Conservation (phyloP, 1,139 yeast genomes). For the Blastobotrys capitulatus region DNA sequence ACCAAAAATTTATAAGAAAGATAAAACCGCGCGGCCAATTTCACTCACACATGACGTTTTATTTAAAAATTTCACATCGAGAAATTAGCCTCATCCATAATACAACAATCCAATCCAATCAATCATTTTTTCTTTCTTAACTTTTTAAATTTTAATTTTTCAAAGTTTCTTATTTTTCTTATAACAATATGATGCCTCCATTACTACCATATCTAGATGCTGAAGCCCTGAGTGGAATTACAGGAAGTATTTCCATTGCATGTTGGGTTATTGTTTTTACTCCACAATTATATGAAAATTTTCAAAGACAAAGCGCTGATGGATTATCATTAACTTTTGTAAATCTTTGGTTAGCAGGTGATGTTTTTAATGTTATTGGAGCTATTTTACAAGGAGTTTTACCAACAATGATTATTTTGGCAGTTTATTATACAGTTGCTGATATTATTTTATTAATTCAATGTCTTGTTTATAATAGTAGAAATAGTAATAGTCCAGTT, state of each 20-base stretch:
- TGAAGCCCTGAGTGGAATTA: conserved; percentile 78
- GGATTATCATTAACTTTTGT: conserved; percentile 82
- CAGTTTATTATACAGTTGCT: conserved; percentile 86
- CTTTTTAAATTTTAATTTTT: too few relatives aligned
- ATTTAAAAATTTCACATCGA: too few relatives aligned
- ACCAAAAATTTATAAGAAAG: too few relatives aligned
- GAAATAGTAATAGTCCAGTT: conserved; percentile 46
- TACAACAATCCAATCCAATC: too few relatives aligned
- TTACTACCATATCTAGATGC: conserved; percentile 43
- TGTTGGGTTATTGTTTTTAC: conserved; percentile 98
- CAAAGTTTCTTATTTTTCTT: neutral
- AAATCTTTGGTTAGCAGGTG: conserved; percentile 84
- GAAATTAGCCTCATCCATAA: too few relatives aligned
- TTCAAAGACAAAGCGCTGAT: conserved; percentile 74
- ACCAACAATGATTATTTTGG: conserved; percentile 88
- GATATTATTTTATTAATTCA: conserved; percentile 79
- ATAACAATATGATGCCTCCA: conserved; percentile 17
- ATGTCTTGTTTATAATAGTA: conserved; percentile 60
- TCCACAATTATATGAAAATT: conserved; percentile 93
- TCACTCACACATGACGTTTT: too few relatives aligned
- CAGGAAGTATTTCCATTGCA: conserved; percentile 89
- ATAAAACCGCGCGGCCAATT: too few relatives aligned
- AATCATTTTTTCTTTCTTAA: neutral
- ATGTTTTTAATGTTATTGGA: conserved; percentile 85
- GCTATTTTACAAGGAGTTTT: conserved; percentile 81